These are phyloP conservation scores for Alternaria brassicicola DNA, from an alignment of 2,329 filamentous ascomycete species.

Conservation along the genomic window DNA sequence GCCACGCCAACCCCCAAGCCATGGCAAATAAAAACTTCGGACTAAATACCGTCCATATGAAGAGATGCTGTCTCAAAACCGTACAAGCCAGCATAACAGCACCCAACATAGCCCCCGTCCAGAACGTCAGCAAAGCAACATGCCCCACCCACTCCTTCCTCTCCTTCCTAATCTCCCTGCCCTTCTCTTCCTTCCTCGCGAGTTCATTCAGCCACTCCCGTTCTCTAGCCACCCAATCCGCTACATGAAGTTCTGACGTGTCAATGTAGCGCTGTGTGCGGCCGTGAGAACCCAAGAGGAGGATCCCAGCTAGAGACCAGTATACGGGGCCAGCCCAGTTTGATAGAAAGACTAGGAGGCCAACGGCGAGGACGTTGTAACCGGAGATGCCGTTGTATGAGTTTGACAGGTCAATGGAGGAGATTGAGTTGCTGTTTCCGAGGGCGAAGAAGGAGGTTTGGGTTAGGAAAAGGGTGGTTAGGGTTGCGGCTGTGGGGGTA, in stretches of 20 bases:
- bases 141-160: constrained; percentile 52
- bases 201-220: constrained; percentile 32
- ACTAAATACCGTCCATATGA: constrained; percentile 98
- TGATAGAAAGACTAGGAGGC: constrained; percentile 79
- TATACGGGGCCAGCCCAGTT: constrained; percentile 94
- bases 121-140: constrained; percentile 70
- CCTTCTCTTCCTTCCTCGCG: constrained; percentile 24
- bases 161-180: constrained; percentile 10
- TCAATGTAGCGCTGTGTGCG: constrained; percentile 23
- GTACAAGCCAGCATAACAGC: constrained; percentile 91
- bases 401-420: constrained; percentile 90
- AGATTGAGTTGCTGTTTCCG: constrained; percentile 92
- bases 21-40: constrained; percentile 94
- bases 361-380: constrained; percentile 83
- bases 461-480: constrained; percentile 76
- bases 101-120: constrained; percentile 67
- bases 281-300: constrained; percentile 53
- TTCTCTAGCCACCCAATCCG: constrained; percentile 42
- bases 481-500: constrained; percentile 63
- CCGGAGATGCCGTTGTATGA: constrained; percentile 89
- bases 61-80: constrained; percentile 82
- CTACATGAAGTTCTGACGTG: constrained; percentile 22
- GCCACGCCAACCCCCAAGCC: constrained; percentile 84
- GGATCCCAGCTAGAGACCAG: constrained; percentile 73
- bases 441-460: constrained; percentile 87